phyloP scores from a whole-genome alignment of 257 asterid species.

The Jacaranda mimosifolia region DNA sequence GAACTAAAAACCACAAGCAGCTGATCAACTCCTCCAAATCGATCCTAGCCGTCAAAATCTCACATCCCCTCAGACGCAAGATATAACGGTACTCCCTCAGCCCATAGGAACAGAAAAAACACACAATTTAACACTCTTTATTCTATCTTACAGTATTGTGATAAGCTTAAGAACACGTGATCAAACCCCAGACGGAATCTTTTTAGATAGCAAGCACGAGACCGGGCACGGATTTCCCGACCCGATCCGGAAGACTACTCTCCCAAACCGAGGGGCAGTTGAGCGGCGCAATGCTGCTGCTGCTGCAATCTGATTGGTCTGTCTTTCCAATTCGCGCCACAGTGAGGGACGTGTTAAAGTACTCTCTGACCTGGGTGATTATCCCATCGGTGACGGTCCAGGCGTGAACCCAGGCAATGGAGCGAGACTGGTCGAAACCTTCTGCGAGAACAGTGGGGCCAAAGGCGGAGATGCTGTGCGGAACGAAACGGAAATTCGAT shows the following conservation, averaged over 20 bases:
- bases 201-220: conserved; percentile 52
- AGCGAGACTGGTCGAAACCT: conserved; percentile 69
- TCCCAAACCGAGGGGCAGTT: conserved; percentile 87
- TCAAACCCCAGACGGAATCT: neutral
- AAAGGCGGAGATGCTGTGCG: conserved; percentile 74
- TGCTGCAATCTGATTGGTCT: conserved; percentile 45
- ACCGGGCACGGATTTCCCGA: conserved; percentile 92
- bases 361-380: conserved; percentile 94
- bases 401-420: conserved; percentile 96
- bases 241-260: conserved; percentile 79
- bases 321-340: conserved; percentile 72
- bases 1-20: conserved; percentile 29
- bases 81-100: conserved; percentile 40
- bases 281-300: conserved; percentile 47
- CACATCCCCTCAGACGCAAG: conserved; percentile 55
- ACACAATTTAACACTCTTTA: conserved; percentile 16
- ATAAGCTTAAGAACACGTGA: neutral
- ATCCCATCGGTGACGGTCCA: conserved; percentile 98
- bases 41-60: conserved; percentile 41
- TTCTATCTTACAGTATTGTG: conserved; percentile 4
- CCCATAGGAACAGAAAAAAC: conserved; percentile 38
- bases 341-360: conserved; percentile 91
- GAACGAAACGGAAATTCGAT: conserved; percentile 64
- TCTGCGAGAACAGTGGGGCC: conserved; percentile 88
- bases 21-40: conserved; percentile 29